phyloP scores from a whole-genome alignment of 306 rosid genomes.

The Prunus campanulata region DNA sequence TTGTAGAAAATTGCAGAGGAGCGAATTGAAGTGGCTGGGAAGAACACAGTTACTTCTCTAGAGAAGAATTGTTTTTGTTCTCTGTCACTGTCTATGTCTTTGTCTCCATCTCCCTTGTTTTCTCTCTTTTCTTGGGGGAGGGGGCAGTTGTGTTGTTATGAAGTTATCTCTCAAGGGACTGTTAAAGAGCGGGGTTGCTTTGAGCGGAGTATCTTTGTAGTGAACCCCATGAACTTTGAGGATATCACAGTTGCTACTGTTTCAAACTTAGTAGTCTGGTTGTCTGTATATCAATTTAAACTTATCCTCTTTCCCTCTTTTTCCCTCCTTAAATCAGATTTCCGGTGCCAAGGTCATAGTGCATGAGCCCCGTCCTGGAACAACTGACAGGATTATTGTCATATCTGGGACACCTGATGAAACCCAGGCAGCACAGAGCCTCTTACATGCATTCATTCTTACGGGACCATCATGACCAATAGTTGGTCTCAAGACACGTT shows the following conservation, averaged over 20 bases:
- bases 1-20: neutral
- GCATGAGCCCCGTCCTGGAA: constrained; percentile 72
- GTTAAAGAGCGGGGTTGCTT: neutral
- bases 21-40: neutral
- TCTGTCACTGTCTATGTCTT: neutral
- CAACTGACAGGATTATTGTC: constrained; percentile 64
- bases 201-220: neutral
- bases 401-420: constrained; percentile 95
- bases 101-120: neutral
- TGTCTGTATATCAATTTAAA: neutral
- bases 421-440: constrained; percentile 97
- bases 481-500: neutral
- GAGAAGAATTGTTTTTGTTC: neutral
- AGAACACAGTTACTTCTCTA: neutral
- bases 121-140: neutral
- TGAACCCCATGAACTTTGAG: neutral
- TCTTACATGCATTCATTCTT: constrained; percentile 90
- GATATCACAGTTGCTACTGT: neutral
- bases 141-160: neutral
- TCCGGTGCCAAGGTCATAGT: constrained; percentile 91
- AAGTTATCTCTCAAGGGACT: neutral
- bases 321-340: constrained; percentile 42
- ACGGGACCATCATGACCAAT: constrained; percentile 69
- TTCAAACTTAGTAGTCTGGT: constrained; percentile 1
- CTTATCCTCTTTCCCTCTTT: neutral